Percentiles rank a stretch among this genome's conserved stretches.
Conservation (phyloP, 176 grass and related monocot genomes). For the Oryza officinalis region DNA sequence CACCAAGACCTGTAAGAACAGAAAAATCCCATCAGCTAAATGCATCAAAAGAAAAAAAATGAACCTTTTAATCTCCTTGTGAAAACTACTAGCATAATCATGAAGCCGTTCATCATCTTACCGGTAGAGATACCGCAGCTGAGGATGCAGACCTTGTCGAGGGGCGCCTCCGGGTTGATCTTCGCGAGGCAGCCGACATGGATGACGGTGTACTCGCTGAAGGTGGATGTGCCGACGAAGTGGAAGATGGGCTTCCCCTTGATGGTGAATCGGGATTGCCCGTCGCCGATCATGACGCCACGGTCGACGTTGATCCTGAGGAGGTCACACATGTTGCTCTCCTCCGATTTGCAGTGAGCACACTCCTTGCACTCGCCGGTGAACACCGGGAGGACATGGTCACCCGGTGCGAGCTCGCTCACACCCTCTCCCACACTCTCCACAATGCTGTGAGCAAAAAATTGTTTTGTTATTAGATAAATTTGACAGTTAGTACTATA, state of each 20-base stretch:
- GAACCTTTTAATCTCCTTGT: too few relatives aligned
- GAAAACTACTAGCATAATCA: background rate
- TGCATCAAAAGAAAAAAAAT: background rate
- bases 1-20: conserved; percentile 59
- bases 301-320: conserved; percentile 81
- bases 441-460: conserved; percentile 51
- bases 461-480: background rate
- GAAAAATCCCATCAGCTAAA: background rate
- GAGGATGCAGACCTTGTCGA: conserved; percentile 85
- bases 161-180: conserved; percentile 64
- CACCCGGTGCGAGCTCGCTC: conserved; percentile 64
- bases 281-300: conserved; percentile 72
- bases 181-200: conserved; percentile 75
- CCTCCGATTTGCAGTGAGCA: conserved; percentile 72
- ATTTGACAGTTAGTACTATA: background rate
- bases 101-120: conserved; percentile 21
- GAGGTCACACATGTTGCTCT: conserved; percentile 95
- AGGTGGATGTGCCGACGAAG: conserved; percentile 81
- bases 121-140: conserved; percentile 85
- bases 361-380: conserved; percentile 92
- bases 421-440: conserved; percentile 80
- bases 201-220: conserved; percentile 89
- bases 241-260: conserved; percentile 74
- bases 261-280: conserved; percentile 58
- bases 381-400: conserved; percentile 93